These are phyloP conservation scores for Saturnispora dispora DNA, from an alignment of 805 yeast species.

Conservation along the genomic window DNA sequence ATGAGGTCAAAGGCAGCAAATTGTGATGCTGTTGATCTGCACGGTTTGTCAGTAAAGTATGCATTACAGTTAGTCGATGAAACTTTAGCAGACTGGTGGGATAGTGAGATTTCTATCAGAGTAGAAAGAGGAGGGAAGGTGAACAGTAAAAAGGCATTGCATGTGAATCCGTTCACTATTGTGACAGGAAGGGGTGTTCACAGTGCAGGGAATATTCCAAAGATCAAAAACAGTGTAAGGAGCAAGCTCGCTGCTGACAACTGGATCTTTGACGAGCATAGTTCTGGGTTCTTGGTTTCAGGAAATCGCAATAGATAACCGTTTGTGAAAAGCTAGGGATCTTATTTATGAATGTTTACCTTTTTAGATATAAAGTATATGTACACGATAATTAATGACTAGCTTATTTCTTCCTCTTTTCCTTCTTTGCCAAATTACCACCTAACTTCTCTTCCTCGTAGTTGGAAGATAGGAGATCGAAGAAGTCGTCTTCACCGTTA, in stretches of 20 bases:
- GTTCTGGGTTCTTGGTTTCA: conserved; percentile 33
- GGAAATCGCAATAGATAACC: conserved; percentile 29
- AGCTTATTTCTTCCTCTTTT: conserved; percentile 21
- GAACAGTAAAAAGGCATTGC: conserved; percentile 27
- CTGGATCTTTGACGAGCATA: conserved; percentile 40
- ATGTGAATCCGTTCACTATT: conserved; percentile 36
- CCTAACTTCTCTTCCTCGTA: conserved; percentile 30
- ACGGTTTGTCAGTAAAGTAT: conserved; percentile 38
- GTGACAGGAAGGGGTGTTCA: conserved; percentile 70
- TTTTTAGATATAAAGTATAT: not conserved
- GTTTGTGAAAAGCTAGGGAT: not conserved
- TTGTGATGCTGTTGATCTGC: conserved; percentile 42
- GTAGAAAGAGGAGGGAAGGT: conserved; percentile 32
- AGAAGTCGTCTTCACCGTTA: conserved; percentile 30
- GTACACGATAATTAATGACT: not conserved
- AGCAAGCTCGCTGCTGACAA: conserved; percentile 29
- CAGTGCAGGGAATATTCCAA: conserved; percentile 47
- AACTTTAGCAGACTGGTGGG: conserved; percentile 55
- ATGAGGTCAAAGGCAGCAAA: conserved; percentile 10
- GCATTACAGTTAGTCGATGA: conserved; percentile 34
- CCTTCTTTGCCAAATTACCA: conserved; percentile 28
- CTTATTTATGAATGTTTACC: not conserved
- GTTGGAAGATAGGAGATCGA: conserved; percentile 47
- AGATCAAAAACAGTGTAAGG: conserved; percentile 36
- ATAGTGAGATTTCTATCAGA: conserved; percentile 38